Evolutionary conservation across 2,329 filamentous ascomycete species (phyloP).

Genomic region (Fusarium pseudoanthophilum): DNA sequence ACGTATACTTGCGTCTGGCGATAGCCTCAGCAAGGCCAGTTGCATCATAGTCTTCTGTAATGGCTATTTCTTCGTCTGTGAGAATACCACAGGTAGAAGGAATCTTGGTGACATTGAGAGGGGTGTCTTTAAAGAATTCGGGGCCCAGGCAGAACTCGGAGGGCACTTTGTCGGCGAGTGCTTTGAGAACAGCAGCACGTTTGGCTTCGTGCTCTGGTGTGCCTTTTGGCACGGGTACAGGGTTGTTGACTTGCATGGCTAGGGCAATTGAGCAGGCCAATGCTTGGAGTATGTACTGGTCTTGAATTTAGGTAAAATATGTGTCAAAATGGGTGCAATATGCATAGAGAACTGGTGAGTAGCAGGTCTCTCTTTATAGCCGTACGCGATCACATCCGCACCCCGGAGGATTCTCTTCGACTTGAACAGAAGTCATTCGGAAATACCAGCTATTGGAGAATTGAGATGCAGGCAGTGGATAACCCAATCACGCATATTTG

Average conservation of each 20-base stretch:
- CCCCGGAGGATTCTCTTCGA: not conserved
- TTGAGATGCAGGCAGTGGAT: rapidly evolving
- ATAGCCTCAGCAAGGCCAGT: not conserved
- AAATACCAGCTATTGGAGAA: not conserved
- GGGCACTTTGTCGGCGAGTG: not conserved
- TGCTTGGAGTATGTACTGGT: no score
- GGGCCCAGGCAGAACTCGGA: not conserved
- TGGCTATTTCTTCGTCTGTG: not conserved
- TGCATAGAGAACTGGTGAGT: not conserved
- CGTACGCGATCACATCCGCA: no score
- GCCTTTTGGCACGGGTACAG: not conserved
- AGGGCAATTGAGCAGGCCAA: rapidly evolving
- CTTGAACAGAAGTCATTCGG: not conserved
- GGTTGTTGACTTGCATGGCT: not conserved
- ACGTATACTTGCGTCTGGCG: not conserved
- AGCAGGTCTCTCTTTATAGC: not conserved
- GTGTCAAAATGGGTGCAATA: no score
- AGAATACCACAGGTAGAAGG: not conserved
- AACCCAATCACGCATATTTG: not conserved
- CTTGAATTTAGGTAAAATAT: rapidly evolving
- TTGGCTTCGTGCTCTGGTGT: not conserved
- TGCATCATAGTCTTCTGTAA: not conserved
- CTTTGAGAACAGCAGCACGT: not conserved
- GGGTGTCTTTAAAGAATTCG: not conserved
- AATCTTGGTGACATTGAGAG: not conserved